Base-by-base conservation (phyloP, 108 stramenopile genomes). In the Seminavis robusta region DNA sequence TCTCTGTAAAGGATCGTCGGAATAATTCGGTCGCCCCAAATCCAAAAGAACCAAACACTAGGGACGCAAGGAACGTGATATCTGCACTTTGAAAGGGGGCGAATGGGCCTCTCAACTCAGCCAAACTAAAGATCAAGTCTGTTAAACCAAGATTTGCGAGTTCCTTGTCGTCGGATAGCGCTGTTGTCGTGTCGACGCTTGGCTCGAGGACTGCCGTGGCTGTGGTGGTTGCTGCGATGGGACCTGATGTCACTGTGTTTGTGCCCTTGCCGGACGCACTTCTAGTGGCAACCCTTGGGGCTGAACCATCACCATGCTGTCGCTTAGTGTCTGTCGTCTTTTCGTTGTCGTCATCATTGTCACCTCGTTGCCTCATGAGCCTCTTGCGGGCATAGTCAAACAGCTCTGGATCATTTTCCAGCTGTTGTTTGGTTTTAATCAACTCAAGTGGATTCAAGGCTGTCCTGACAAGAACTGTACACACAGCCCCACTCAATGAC, bases 11-110 rank as follows among this genome's bases (percentile, higher is more conserved):
- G 0, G 81, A 85, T 27, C 92, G 77, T 26, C 92, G 84, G 59
- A 94, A 90, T 9, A 94, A 58, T 51, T 94, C 92, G 17, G 92
- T 94, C 4, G 92, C 92, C 1, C 92, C 92, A 65, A 94, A 94
- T 24, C 92, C 92, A 36, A 94, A 80, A 0, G 89, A 73, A 5
- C 92, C 92, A 66, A 90, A 94, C 5, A 90, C 80, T 19, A 88
- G 55, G 15, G 84, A 86, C 26, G 92, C 81, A 2, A 94, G 56
- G 45, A 94, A 88, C 2, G 92, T 94, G n/a, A 94, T 84, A 62
- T 94, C 92, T 8, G 88, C 81, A 50, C 85, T 87, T 61, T 94
- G 92, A 65, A 90, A 90, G 5, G 90, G 54, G 9, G 92, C 65
- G 5, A 56, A 30, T 8, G 74, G 77, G 3, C 92, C 92, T 15